A percentile compares a stretch with the other conserved stretches of the same genome.
Conservation (phyloP, 2,329 filamentous ascomycete species). For the Ceratocystis papillata region DNA sequence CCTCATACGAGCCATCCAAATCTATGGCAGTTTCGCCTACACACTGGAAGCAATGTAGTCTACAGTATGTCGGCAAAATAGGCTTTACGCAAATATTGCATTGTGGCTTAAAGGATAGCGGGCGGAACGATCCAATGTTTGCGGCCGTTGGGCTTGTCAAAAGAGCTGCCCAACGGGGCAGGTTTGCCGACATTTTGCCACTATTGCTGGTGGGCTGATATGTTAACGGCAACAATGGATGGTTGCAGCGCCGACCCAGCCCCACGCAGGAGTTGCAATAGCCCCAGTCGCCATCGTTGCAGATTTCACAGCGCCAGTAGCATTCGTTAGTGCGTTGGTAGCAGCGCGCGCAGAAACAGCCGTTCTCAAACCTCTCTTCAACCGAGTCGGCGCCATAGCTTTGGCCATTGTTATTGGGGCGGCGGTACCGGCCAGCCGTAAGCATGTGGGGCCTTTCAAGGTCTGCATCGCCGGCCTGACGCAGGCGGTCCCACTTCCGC, state of each 20-base stretch:
- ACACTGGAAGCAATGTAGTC: conserved; percentile 74
- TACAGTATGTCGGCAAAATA: conserved; percentile 57
- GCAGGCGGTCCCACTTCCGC: conserved; percentile 50
- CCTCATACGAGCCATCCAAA: conserved; percentile 38
- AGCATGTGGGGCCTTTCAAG: conserved; percentile 47
- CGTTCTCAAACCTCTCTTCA: conserved; percentile 59
- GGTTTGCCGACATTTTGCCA: conserved; percentile 27
- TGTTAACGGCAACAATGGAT: conserved; percentile 65
- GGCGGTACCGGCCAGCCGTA: conserved; percentile 46
- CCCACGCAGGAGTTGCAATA: conserved; percentile 85
- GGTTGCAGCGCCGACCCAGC: conserved; percentile 67
- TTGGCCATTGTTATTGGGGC: conserved; percentile 33
- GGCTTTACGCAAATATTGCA: conserved; percentile 69
- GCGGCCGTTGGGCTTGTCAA: conserved; percentile 38
- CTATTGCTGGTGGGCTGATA: conserved; percentile 38
- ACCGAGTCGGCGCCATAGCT: conserved; percentile 48
- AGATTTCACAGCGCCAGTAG: conserved; percentile 79
- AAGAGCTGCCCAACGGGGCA: conserved; percentile 39
- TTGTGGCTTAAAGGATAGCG: conserved; percentile 59
- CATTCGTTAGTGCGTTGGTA: conserved; percentile 63
- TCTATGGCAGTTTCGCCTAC: conserved; percentile 38
- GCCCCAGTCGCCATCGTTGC: conserved; percentile 90
- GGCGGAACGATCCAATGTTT: conserved; percentile 48
- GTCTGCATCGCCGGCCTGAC: conserved; percentile 31
- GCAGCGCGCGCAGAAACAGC: conserved; percentile 76